Conservation (phyloP, 768 basidiomycete species). For the Suillus spraguei region DNA sequence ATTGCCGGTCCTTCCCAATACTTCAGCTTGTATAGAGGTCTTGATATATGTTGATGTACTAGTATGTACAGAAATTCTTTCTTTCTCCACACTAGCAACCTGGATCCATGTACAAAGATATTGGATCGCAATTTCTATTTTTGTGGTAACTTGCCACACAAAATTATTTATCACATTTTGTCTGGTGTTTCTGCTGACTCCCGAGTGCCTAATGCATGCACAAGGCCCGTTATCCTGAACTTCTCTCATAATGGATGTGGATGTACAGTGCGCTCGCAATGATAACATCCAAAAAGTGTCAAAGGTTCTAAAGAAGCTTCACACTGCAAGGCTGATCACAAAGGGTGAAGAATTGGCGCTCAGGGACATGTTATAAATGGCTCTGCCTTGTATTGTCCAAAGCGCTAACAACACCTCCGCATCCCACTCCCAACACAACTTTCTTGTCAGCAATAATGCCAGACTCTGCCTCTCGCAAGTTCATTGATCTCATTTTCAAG, state of each 20-base stretch:
- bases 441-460: background rate
- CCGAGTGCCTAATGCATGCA: too few species aligned
- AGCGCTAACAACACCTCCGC: background rate
- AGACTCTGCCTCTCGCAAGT: conserved; percentile 28
- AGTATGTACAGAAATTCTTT: too few species aligned
- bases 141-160: too few species aligned
- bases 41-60: too few species aligned
- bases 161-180: too few species aligned
- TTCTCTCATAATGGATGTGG: too few species aligned
- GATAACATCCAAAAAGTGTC: background rate
- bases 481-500: conserved; percentile 33
- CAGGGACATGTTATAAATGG: background rate
- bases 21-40: conserved; percentile 23
- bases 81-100: too few species aligned
- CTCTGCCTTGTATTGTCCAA: background rate
- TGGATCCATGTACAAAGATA: too few species aligned
- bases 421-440: background rate
- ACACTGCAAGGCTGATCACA: background rate
- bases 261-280: background rate
- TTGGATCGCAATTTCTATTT: too few species aligned
- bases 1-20: conserved; percentile 42
- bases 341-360: background rate
- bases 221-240: background rate
- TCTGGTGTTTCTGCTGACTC: too few species aligned
- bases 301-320: background rate